Conservation (phyloP, 306 rosid genomes). For the Trifolium repens region DNA sequence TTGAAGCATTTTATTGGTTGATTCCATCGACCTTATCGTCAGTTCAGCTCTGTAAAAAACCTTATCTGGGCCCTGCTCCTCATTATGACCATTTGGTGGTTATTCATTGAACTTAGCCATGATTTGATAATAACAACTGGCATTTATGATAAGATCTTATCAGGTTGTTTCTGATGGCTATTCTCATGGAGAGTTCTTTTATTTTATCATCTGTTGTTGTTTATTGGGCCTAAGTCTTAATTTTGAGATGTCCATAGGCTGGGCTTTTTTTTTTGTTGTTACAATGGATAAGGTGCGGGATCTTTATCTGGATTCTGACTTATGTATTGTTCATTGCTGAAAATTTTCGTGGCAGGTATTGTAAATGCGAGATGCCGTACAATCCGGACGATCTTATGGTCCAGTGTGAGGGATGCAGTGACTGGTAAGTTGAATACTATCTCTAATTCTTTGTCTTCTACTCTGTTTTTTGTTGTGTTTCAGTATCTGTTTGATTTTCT, state of each 20-base stretch:
- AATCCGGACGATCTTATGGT: slow-evolving; percentile 98
- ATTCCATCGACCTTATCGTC: neutral
- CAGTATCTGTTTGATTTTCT: slow-evolving; percentile 27
- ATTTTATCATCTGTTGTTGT: neutral
- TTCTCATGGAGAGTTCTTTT: neutral
- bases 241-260: slow-evolving; percentile 4
- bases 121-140: neutral
- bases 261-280: neutral
- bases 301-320: slow-evolving; percentile 34
- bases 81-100: neutral
- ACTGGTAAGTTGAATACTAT: slow-evolving; percentile 69
- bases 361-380: slow-evolving; percentile 99
- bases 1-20: neutral
- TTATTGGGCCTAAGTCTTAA: neutral
- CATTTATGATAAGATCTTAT: neutral
- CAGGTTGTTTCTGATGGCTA: neutral
- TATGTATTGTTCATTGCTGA: slow-evolving; percentile 36
- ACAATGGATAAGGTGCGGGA: slow-evolving; percentile 26
- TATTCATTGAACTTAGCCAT: neutral
- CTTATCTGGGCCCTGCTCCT: neutral
- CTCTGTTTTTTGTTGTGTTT: slow-evolving; percentile 26
- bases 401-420: slow-evolving; percentile 93
- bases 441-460: slow-evolving; percentile 8
- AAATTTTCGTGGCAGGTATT: slow-evolving; percentile 71
- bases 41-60: neutral